These are phyloP conservation scores for Hymenoscyphus fraxineus DNA, from an alignment of 2,329 filamentous ascomycete species.

Conservation along the genomic window DNA sequence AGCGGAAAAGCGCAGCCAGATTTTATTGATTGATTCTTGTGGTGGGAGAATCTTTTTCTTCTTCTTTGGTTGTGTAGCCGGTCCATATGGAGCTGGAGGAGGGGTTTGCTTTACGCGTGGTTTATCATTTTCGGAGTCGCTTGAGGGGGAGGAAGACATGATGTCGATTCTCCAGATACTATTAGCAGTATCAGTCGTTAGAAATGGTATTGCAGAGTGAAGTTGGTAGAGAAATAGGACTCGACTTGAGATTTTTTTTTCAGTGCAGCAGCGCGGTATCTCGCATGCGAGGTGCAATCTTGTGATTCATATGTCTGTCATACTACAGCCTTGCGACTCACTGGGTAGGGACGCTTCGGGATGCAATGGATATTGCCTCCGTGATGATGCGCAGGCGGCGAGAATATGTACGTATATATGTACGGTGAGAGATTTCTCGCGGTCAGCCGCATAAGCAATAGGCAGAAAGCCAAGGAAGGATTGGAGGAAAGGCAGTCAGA, in stretches of 20 bases:
- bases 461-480: background rate
- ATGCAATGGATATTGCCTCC: background rate
- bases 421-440: background rate
- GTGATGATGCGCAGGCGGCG: background rate
- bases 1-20: slow-evolving; percentile 60
- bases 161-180: slow-evolving; percentile 6
- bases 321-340: slow-evolving; percentile 1
- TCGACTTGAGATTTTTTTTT: background rate
- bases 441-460: background rate
- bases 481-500: background rate
- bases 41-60: slow-evolving; percentile 57
- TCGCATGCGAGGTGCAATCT: background rate
- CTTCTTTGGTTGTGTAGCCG: slow-evolving; percentile 47
- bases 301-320: slow-evolving; percentile 1
- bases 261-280: background rate
- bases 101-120: slow-evolving; percentile 5
- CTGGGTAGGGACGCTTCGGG: background rate
- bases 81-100: slow-evolving; percentile 13
- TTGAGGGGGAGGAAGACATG: slow-evolving; percentile 23
- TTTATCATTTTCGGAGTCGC: slow-evolving; percentile 23
- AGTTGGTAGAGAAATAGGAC: background rate
- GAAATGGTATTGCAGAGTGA: background rate
- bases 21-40: slow-evolving; percentile 62
- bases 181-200: background rate
- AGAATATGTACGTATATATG: background rate